Base-by-base conservation (phyloP, 371 early-diverging fungal species). In the Zancudomyces culisetae region DNA sequence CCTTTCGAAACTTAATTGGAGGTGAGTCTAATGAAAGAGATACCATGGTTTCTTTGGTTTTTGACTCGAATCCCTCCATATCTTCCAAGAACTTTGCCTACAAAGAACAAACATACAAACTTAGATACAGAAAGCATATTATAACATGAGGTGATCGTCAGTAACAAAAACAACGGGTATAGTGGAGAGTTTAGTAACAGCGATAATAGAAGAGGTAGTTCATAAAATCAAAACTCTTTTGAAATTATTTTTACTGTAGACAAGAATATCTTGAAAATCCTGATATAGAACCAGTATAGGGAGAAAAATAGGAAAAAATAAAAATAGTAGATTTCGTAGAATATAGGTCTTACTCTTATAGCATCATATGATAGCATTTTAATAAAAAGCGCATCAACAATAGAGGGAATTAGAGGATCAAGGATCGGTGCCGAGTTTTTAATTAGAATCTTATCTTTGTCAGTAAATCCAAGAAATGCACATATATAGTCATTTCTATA, bases 1-100 rank as follows among this genome's bases (percentile, higher is more conserved):
- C 75, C 57, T 87, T 87, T 57, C 87, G 76, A 73, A 83, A 84
- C 59, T 77, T 79, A 69, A 87, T 83, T 52, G 82, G 81, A 24
- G 79, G 80, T 46, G 74, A 70, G 6, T 77, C 67, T 51, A 75
- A 61, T 3, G 64, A 61, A n/a, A 87, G 69, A 0, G 67, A 64
- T 19, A 70, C 61, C 46, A 69, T 42, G 15, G 74, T 55, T 10
- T 57, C 47, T 48, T 69, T 42, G 18, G 29, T 35, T 43, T 46
- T 41, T 28, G 74, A 77, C 27, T 69, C 55, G 43, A 79, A 78
- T 1, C 83, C 83, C 51, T 82, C 81, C 30, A 78, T 68, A 51
- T 70, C 76, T 59, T 77, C 75, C 50, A 75, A 73, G 51, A 83
- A 66, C 57, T 77, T 72, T 55, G 63, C 59, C 67, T 72, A 76